A percentile compares a stretch with the other conserved stretches of the same genome.
Evolutionary conservation across 2,329 filamentous ascomycete species (phyloP).

Genomic region (Calcarisporium arbuscula): DNA sequence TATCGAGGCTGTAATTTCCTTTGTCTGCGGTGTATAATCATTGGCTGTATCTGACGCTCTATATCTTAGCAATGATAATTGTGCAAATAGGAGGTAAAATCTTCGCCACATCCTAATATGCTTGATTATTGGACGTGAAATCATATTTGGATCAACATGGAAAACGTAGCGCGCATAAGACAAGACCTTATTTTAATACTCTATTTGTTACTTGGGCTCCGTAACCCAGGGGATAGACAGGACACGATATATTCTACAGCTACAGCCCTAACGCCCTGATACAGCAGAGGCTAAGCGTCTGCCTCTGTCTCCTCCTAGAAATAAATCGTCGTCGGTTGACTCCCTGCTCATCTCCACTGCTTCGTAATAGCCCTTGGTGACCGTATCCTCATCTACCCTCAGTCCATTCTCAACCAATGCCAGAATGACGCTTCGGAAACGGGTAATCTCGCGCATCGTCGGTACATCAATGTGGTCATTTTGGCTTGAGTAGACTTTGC

Average conservation of each 20-base stretch:
- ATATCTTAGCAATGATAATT: too few relatives aligned
- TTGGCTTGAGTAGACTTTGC: constrained; percentile 87
- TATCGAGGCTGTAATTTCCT: too few relatives aligned
- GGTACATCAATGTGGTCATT: constrained; percentile 76
- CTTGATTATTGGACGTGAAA: too few relatives aligned
- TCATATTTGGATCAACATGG: too few relatives aligned
- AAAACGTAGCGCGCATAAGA: too few relatives aligned
- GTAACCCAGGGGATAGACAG: neutral
- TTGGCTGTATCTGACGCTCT: too few relatives aligned
- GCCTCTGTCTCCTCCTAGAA: constrained; percentile 53
- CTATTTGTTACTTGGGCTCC: too few relatives aligned
- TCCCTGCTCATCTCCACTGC: constrained; percentile 68
- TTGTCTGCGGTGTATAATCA: too few relatives aligned
- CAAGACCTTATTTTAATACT: too few relatives aligned
- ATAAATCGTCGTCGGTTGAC: constrained; percentile 52
- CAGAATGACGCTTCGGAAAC: constrained; percentile 73
- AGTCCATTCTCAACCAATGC: constrained; percentile 77
- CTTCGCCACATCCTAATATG: too few relatives aligned
- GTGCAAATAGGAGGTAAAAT: too few relatives aligned
- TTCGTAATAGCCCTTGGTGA: constrained; percentile 75
- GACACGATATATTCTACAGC: neutral
- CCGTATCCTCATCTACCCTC: constrained; percentile 83
- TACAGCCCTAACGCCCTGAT: constrained; percentile 15
- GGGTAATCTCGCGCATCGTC: constrained; percentile 81
- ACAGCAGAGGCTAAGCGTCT: constrained; percentile 40